A percentile compares a stretch with the other conserved stretches of the same genome.
Evolutionary conservation across 768 basidiomycete genomes (phyloP).

Genomic region (Saitozyma podzolica): DNA sequence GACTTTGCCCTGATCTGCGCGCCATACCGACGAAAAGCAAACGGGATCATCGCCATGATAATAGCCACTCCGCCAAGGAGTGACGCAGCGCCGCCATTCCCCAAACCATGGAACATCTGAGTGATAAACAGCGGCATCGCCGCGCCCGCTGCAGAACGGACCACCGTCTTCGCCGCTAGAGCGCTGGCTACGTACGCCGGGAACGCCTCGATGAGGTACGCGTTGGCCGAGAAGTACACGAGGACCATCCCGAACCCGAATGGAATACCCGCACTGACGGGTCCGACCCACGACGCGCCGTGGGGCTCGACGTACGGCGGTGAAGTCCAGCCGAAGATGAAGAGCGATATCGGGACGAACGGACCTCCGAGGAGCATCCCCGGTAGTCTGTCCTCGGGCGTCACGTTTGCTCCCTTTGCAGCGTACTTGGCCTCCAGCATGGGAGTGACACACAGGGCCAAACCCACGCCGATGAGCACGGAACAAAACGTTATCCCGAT

Average conservation of each 20-base stretch:
- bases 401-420: too few species aligned
- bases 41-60: conserved; percentile 33
- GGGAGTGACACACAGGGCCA: too few species aligned
- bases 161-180: conserved; percentile 48
- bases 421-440: too few species aligned
- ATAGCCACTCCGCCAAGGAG: conserved; percentile 23
- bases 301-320: conserved; percentile 21
- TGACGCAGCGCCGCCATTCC: conserved; percentile 22
- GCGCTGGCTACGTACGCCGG: conserved; percentile 46
- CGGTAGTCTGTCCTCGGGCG: too few species aligned
- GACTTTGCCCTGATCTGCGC: too few species aligned
- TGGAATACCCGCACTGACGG: conserved; percentile 32
- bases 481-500: too few species aligned
- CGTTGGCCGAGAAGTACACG: conserved; percentile 42
- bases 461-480: too few species aligned
- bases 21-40: too few species aligned
- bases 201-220: conserved; percentile 48
- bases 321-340: conserved; percentile 47
- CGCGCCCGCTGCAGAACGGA: conserved; percentile 42
- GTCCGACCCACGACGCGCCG: conserved; percentile 32
- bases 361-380: background rate
- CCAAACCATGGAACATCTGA: conserved; percentile 20
- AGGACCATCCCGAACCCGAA: conserved; percentile 49
- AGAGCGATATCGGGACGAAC: conserved; percentile 45
- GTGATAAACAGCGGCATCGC: conserved; percentile 35